Conservation (phyloP, 2,329 filamentous ascomycete species). For the Xylariaceae sp. region DNA sequence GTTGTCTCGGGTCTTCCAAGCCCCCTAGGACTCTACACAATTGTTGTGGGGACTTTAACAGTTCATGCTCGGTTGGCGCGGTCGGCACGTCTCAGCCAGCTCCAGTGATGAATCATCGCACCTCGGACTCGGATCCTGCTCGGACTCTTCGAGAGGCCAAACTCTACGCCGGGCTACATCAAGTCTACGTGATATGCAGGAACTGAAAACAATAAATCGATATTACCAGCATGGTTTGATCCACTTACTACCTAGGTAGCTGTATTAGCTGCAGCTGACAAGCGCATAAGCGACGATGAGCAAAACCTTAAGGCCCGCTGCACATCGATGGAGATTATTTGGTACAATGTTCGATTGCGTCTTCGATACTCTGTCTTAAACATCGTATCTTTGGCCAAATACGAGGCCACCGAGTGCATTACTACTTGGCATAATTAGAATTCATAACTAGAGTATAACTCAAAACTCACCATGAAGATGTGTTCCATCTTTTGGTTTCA, state of each 20-base stretch:
- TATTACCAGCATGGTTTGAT: too few relatives aligned
- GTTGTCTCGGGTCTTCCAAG: background rate
- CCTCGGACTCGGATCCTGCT: background rate
- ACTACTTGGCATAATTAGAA: background rate
- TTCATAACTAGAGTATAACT: background rate
- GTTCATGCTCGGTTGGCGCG: background rate
- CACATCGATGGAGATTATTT: background rate
- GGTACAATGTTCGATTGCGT: slow-evolving; percentile 11
- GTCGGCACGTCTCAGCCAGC: background rate
- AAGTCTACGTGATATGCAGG: too few relatives aligned
- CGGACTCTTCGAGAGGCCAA: background rate
- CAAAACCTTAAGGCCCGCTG: too few relatives aligned
- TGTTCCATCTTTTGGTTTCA: background rate
- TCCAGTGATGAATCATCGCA: slow-evolving; percentile 31
- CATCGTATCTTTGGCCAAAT: background rate
- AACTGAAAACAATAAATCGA: slow-evolving; percentile 3
- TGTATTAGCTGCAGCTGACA: background rate
- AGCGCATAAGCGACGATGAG: too few relatives aligned
- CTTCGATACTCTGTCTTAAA: too few relatives aligned
- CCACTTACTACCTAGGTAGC: background rate
- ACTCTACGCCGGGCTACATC: background rate
- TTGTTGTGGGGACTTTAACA: background rate
- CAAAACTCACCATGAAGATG: background rate
- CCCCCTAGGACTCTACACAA: background rate
- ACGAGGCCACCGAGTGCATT: background rate